Base-by-base conservation (phyloP, 2,329 filamentous ascomycete genomes). In the Exophiala xenobiotica region DNA sequence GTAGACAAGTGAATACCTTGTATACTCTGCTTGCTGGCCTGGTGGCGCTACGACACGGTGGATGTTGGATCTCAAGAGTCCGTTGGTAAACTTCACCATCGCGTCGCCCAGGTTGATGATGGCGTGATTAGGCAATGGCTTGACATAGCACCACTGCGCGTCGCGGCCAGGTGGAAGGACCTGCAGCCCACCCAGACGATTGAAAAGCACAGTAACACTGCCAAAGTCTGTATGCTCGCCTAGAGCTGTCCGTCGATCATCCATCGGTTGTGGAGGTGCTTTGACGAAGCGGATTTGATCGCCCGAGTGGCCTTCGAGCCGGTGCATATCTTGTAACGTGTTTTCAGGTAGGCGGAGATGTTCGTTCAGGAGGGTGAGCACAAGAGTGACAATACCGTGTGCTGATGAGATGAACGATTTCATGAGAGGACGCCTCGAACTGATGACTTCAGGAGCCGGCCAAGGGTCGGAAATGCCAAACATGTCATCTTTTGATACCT, bases 141-240 rank as follows among this genome's bases (percentile, higher is more conserved):
- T 69, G 0, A 82, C 78, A 55, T 78, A 82, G 12, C 69, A 66
- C 79, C 79, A 82, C 22, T 71, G 63, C 7, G 66, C 66, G 46
- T 68, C 67, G 3, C 59, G 57, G 0, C 65, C 65, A 0, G 76
- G 76, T 0, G 74, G 70, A 2, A 76, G 67, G 3, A 81, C 74
- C 60, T 81, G 79, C 6, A 82, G 67, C 0, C 79, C 79, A 0
- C 78, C 78, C 2, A 81, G 63, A 0, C 76, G 70, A 64, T 81
- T 82, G 64, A 81, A 79, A 1, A 82, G 70, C 4, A 82, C 65
- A 0, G 79, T 82, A 4, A 82, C 68, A 45, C 70, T 75, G 39
- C 78, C 79, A 56, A 81, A 81, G 57, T 82, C 79, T 2, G 78
- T 81, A 60, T 82, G 79, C 49, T 77, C 76, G 18, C 75, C 75